Evolutionary conservation across 2,329 filamentous ascomycete species (phyloP), one percentile per base, ranked within the genome.

Genomic region (Myriosclerotinia scirpicola): DNA sequence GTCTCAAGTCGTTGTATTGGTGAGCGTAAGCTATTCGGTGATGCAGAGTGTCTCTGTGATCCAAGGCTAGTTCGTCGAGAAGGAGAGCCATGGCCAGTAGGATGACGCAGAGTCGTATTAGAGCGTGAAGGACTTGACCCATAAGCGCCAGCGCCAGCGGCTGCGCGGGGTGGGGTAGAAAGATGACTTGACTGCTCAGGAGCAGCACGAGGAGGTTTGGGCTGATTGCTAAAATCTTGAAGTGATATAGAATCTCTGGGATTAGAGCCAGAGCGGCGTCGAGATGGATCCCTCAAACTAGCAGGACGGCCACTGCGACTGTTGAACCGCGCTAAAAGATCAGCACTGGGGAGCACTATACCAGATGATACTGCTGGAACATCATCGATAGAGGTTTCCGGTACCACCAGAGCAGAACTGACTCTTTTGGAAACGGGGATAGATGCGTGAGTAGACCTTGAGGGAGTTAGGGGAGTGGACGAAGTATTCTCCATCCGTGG

Each of bases 1-100:
- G 81, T 84, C 70, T 88, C 84, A 1, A 87, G 78, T 2, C 83
- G 81, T 67, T 84, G 80, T n/a, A 82, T 81, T 0, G 81, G 79
- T 5, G 84, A 83, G 15, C 81, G 73, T 11, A 72, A 58, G 60
- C 34, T 14, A 78, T 71, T 46, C 59, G 67, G 68, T 20, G 67
- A 68, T 30, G 64, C 64, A n/a, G 66, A 69, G 36, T 69, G 64
- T 44, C 52, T 61, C 26, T 65, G 66, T 22, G 64, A 60, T n/a
- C 50, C 42, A 15, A 30, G 20, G 44, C 55, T 65, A 17, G 12
- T 30, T 38, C 48, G 26, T 20, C 44, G 50, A 36, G 65, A 65
- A 30, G 56, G 65, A 44, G 68, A 38, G 11, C 34, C 34, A 42
- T 68, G 64, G 14, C 56, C 42, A 46, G 54, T 64, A 48, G 56